Conservation (phyloP, 2,329 filamentous ascomycete genomes). For the Emmonsiellopsis sp. region DNA sequence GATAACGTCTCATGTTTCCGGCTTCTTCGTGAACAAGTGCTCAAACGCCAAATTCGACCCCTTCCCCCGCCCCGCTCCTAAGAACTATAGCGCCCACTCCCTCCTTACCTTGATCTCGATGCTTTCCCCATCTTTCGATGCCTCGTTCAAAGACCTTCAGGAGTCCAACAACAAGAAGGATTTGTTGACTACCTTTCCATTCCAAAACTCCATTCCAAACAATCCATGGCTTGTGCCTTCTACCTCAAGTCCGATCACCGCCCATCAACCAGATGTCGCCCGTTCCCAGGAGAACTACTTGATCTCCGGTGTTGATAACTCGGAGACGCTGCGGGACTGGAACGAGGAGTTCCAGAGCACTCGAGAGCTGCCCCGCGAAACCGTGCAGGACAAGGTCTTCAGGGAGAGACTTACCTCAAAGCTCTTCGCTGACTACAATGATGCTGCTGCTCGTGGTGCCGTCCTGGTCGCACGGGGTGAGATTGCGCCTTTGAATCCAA, state of each 20-base stretch:
- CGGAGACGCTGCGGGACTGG: constrained; percentile 92
- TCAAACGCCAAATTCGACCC: constrained; percentile 94
- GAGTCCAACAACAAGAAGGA: constrained; percentile 79
- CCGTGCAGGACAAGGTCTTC: constrained; percentile 91
- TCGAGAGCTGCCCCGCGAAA: constrained; percentile 84
- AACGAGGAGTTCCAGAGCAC: constrained; percentile 99
- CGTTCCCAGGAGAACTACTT: constrained; percentile 89
- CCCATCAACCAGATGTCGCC: constrained; percentile 74
- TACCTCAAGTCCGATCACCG: constrained; percentile 49
- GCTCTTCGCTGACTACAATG: constrained; percentile 94
- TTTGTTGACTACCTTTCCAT: constrained; percentile 84
- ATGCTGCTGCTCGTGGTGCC: constrained; percentile 84
- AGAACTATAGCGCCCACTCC: constrained; percentile 73
- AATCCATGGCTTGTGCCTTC: constrained; percentile 84
- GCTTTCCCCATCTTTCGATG: constrained; percentile 73
- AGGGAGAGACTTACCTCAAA: constrained; percentile 88
- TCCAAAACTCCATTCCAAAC: constrained; percentile 86
- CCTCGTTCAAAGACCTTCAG: constrained; percentile 67
- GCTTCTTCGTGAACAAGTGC: constrained; percentile 95
- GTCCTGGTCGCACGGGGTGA: constrained; percentile 88
- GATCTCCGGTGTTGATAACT: constrained; percentile 82
- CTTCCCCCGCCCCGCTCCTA: constrained; percentile 66
- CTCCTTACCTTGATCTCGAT: constrained; percentile 68
- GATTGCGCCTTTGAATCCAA: constrained; percentile 87
- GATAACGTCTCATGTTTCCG: constrained; percentile 85